Evolutionary conservation across 352 stramenopile genomes (phyloP), one percentile per base, ranked within the genome.

Genomic region (Phytophthora aleatoria): DNA sequence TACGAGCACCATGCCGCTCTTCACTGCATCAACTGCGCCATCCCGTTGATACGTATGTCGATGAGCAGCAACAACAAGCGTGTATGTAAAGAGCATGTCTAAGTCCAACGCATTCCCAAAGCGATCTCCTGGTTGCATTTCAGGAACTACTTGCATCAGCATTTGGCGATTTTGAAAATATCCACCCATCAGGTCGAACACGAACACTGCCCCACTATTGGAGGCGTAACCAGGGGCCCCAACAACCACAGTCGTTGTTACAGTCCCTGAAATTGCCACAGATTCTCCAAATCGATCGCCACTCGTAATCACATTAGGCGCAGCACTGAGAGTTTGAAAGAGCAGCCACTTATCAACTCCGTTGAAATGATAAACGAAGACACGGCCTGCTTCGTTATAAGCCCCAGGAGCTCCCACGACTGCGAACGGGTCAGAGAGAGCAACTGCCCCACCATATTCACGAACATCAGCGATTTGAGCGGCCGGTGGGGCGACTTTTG

Each of bases 361-460:
- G 35, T 83, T 87, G 63, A 73, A 91, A 48, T 90, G 74, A 56
- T 96, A 96, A 16, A 96, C 72, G 26, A 85, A 96, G 5, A 79
- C 87, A 20, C 84, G 82, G 0, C 87, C 86, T 58, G 87, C 50
- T 43, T 91, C 76, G 8, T 74, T 15, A 59, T 68, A 87, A 0
- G 84, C 64, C 0, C 83, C 83, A 2, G 86, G 87, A 0, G 86
- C 86, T 8, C 81, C 86, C 12, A 94, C 68, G 0, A 73, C 80
- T 13, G 80, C 83, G 50, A 83, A 91, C 8, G 69, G 81, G 5
- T 77, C 59, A 13, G 77, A 67, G 2, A 92, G 50, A 0, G 77
- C 71, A 1, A 94, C 83, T 15, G 71, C 57, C 2, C 48, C 58
- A 9, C 84, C 87, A 31, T 81, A 94, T 26, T 94, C 87, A 45